These are phyloP conservation scores for Candolleomyces aberdarensis DNA, from an alignment of 768 basidiomycete species.

Conservation along the genomic window DNA sequence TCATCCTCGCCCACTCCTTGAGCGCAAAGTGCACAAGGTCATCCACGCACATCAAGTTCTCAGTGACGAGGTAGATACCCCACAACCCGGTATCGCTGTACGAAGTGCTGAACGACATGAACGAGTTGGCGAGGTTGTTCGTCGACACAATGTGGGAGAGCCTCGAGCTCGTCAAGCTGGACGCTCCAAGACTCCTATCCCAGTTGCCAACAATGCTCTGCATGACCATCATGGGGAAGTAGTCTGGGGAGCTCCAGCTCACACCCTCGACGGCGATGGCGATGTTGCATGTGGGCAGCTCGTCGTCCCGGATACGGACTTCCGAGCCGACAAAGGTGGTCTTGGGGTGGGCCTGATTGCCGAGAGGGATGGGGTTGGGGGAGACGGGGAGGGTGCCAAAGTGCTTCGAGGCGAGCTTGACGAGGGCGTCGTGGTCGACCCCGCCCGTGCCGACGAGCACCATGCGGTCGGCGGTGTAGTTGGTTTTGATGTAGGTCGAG, in stretches of 20 bases:
- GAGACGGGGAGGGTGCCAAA: conserved; percentile 90
- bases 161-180: conserved; percentile 84
- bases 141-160: conserved; percentile 88
- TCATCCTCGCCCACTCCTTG: conserved; percentile 95
- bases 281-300: conserved; percentile 83
- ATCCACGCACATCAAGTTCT: conserved; percentile 92
- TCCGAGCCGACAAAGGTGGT: conserved; percentile 90
- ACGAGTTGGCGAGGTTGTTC: conserved; percentile 97
- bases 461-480: conserved; percentile 99
- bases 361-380: conserved; percentile 83
- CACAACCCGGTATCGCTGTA: conserved; percentile 99
- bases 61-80: conserved; percentile 96
- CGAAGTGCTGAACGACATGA: conserved; percentile 98
- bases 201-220: conserved; percentile 98
- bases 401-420: conserved; percentile 92
- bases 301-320: conserved; percentile 93
- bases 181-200: conserved; percentile 94
- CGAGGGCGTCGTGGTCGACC: conserved; percentile 87
- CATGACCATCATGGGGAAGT: conserved; percentile 99
- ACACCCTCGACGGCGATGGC: conserved; percentile 98
- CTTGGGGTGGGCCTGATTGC: conserved; percentile 71
- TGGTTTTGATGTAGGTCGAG: conserved; percentile 87
- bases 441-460: conserved; percentile 97
- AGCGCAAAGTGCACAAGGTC: conserved; percentile 93
- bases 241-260: conserved; percentile 96